phyloP scores from a whole-genome alignment of 169 alveolate species.

The Plasmodium billcollinsi region DNA sequence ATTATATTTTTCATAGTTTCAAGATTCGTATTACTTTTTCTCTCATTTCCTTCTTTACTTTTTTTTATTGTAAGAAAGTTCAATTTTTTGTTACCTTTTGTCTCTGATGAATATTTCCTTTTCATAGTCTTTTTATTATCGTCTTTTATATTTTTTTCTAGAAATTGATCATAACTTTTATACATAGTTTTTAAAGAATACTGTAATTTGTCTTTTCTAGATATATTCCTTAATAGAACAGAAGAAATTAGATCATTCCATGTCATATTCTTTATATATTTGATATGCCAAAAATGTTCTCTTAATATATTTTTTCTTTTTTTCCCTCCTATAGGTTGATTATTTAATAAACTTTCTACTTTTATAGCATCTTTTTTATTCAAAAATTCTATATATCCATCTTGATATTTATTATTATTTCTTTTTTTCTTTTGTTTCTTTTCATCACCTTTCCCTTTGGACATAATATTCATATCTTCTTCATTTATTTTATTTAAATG shows the following conservation, averaged over 20 bases:
- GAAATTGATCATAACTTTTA: slow-evolving; percentile 41
- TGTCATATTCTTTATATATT: slow-evolving; percentile 91
- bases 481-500: slow-evolving; percentile 82
- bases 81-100: not conserved
- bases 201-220: slow-evolving; percentile 36
- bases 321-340: slow-evolving; percentile 92
- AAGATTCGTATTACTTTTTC: not conserved
- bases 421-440: slow-evolving; percentile 31
- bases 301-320: slow-evolving; percentile 91
- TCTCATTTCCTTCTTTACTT: not conserved
- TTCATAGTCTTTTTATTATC: not conserved
- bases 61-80: not conserved
- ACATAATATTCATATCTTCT: slow-evolving; percentile 81
- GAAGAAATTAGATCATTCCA: slow-evolving; percentile 85
- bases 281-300: slow-evolving; percentile 94
- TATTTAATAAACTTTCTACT: slow-evolving; percentile 91
- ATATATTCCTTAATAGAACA: slow-evolving; percentile 29
- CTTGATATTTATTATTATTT: slow-evolving; percentile 81
- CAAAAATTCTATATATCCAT: slow-evolving; percentile 94
- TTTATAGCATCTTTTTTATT: slow-evolving; percentile 91
- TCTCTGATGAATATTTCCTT: not conserved
- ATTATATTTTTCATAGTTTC: slow-evolving; percentile 1
- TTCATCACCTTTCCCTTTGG: slow-evolving; percentile 4
- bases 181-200: slow-evolving; percentile 52
- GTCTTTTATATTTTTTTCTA: slow-evolving; percentile 5